Base-by-base conservation (phyloP, 2,329 filamentous ascomycete species). In the Fusarium anguioides region DNA sequence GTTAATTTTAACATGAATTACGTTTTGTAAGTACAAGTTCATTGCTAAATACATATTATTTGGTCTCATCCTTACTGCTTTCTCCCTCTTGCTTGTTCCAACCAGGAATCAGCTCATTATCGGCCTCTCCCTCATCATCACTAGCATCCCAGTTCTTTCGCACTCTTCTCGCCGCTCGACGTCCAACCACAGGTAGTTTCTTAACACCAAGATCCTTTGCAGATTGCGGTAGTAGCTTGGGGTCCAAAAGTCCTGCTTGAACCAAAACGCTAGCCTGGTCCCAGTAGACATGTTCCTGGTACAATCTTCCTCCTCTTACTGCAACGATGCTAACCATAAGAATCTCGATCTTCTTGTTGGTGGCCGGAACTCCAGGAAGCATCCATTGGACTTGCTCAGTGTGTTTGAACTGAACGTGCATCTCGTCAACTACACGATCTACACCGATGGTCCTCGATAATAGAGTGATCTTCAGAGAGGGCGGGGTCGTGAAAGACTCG, bases 221-320 rank as follows among this genome's bases (percentile, higher is more conserved):
- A 24, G 70, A 69, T 12, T 78, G 70, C 0, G 81, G 78, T 1
- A 82, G 47, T 1, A 79, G 15, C 1, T 75, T 75, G 0, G 78
- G 79, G 36, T 82, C 79, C 31, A 91, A 68, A 33, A 90, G 71
- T 0, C 87, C 89, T 8, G 86, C 73, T 70, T 91, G 89, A 3
- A 82, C 74, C 27, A 90, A 72, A 4, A 86, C 86, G 0, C 86
- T 89, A 0, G 82, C 86, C 69, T 89, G 87, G 49, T 90, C 88
- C 87, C 88, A 90, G 31, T 84, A 82, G 14, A 90, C 87, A 60
- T 89, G 87, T 71, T 90, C 88, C 40, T 88, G 86, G 46, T 85
- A 87, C 1, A 90, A 72, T 9, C 86, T 81, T 42, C 88, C 86
- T 1, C 86, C 88, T 3, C 85, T 81, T 41, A 90, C 78, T 18